Base-by-base conservation (phyloP, 2,329 filamentous ascomycete species). In the Dothideomycetidae sp. region DNA sequence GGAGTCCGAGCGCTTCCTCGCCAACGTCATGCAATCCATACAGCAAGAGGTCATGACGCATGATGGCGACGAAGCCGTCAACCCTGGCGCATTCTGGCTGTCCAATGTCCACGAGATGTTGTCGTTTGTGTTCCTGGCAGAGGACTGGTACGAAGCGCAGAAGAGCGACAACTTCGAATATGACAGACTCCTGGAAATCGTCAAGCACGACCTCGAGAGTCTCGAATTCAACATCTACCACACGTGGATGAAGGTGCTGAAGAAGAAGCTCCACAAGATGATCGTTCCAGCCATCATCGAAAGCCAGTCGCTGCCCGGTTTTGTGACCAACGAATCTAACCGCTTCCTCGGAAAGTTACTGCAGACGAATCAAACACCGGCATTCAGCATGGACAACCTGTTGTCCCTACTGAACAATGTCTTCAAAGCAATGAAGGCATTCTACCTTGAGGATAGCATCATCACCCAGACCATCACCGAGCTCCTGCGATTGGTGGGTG, bases 151-250 rank as follows among this genome's bases (percentile, higher is more conserved):
- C 52, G 90, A 96, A 64, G 84, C 88, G 40, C 90, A 98, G 60
- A 98, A 98, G 73, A 90, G 86, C 26, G 90, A 98, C 62, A 96
- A 96, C 57, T 96, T 93, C 57, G 90, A 98, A 66, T 98, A 98
- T 53, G 90, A 98, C 61, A 81, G 90, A 46, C 71, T 98, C 37
- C 67, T 98, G 52, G 90, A 98, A 61, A 96, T 98, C 57, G 90
- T 98, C 57, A 98, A 98, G 71, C 90, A 98, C 58, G 90, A 98
- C 57, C 68, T 98, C 36, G 90, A 98, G 66, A 93, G 83, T 61
- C 70, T 98, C 46, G 90, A 98, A 63, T 98, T 98, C 69, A 98
- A 98, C 67, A 98, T 98, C 52, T 98, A 98, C 63, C 90, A 98
- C 63, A 98, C 90, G 16, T 98, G 90, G 90, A 98, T 98, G 90